A percentile compares a stretch with the other conserved stretches of the same genome.
These are phyloP conservation scores for Poterioochromonas sp. DNA, from an alignment of 352 stramenopile species.

Conservation along the genomic window DNA sequence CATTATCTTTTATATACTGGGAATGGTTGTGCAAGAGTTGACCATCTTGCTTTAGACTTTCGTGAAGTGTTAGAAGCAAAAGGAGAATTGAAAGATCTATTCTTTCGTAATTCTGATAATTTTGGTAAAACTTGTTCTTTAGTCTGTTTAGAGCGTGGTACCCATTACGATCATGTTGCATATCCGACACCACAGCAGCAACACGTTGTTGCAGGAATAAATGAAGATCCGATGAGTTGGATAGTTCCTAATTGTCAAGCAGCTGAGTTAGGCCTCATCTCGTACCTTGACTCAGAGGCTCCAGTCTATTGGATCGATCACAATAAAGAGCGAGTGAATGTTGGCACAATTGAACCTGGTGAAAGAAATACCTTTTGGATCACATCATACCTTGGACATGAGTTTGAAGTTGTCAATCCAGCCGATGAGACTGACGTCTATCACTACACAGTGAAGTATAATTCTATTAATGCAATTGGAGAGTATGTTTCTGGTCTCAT, in stretches of 20 bases:
- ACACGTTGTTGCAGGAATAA: not conserved
- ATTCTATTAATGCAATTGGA: constrained; percentile 43
- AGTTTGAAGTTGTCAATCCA: constrained; percentile 46
- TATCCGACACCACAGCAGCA: not conserved
- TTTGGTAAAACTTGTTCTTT: not conserved
- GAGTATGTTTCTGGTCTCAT: constrained; percentile 42
- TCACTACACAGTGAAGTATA: constrained; percentile 46
- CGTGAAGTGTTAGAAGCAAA: too few species aligned
- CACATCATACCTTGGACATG: constrained; percentile 49
- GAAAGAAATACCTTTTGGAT: constrained; percentile 51
- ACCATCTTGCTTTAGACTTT: too few species aligned
- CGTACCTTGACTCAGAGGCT: not conserved
- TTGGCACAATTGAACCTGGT: constrained; percentile 39
- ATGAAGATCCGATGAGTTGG: not conserved
- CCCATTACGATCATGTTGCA: not conserved
- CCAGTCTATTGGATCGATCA: constrained; percentile 29
- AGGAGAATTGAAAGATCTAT: too few species aligned
- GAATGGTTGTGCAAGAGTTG: too few species aligned
- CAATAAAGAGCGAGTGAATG: not conserved
- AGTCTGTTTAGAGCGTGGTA: not conserved
- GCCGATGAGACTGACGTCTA: constrained; percentile 39
- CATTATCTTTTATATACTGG: not conserved
- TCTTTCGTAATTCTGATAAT: too few species aligned
- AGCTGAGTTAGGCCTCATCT: constrained; percentile 26
- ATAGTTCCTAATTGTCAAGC: not conserved